Conservation (phyloP, 352 stramenopile genomes). For the Hyaloperonospora brassicae region DNA sequence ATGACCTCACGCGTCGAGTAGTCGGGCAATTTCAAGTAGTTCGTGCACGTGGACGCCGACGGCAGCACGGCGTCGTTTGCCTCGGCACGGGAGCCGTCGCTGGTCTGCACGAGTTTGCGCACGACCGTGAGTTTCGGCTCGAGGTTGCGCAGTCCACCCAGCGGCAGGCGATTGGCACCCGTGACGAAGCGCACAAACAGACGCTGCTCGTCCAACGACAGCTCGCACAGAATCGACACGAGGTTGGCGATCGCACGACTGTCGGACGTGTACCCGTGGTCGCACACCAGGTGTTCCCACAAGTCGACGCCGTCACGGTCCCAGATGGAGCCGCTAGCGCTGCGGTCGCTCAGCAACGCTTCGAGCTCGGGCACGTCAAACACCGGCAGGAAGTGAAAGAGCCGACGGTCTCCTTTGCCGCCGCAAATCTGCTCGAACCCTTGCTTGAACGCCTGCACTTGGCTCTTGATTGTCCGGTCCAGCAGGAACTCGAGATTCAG, state of each 20-base stretch:
- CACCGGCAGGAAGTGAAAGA: constrained; percentile 36
- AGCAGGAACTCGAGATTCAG: constrained; percentile 53
- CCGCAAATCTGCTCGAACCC: constrained; percentile 66
- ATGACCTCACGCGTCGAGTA: constrained; percentile 79
- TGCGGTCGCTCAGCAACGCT: constrained; percentile 46
- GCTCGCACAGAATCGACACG: constrained; percentile 63
- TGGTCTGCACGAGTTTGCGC: constrained; percentile 49
- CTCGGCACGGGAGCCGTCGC: constrained; percentile 10
- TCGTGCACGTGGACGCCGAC: constrained; percentile 85
- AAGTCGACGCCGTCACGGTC: constrained; percentile 60
- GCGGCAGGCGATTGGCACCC: constrained; percentile 73
- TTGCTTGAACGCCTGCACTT: constrained; percentile 56
- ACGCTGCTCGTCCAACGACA: constrained; percentile 60
- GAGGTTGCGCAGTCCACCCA: constrained; percentile 73
- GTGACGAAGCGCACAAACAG: constrained; percentile 88
- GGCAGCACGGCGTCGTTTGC: constrained; percentile 54
- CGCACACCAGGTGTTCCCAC: constrained; percentile 71
- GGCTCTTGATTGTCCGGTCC: constrained; percentile 44
- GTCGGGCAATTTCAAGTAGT: constrained; percentile 88
- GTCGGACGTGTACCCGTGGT: constrained; percentile 70
- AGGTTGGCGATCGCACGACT: constrained; percentile 66
- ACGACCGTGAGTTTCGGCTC: constrained; percentile 86
- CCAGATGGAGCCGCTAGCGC: constrained; percentile 47
- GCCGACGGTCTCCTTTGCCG: constrained; percentile 16
- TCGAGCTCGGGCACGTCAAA: constrained; percentile 67